Base-by-base conservation (phyloP, 2,329 filamentous ascomycete genomes). In the Metarhizium anisopliae region DNA sequence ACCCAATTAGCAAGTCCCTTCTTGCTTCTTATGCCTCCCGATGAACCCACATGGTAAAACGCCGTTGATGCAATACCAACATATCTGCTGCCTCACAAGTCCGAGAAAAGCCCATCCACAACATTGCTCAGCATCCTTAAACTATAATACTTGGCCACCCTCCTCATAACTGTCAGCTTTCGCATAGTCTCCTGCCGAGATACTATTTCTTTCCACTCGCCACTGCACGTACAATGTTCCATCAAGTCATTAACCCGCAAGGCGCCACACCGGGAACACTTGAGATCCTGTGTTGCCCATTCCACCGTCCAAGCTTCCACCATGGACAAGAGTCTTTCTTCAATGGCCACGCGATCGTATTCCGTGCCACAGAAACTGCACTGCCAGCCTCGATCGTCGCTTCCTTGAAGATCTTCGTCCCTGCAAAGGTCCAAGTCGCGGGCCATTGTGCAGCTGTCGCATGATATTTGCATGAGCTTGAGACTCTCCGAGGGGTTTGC, bases 201-300 rank as follows among this genome's bases (percentile, higher is more conserved):
- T 58, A 92, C 77, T 20, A 84, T 89, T 61, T 83, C 83, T 18
- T 78, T 80, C 94, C 94, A 99, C 57, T 82, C 81, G 3, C 94
- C 94, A 59, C 89, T 90, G 75, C 94, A 99, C 11, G 86, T 87
- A 72, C 95, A 99, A 71, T 97, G 92, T 70, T 96, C 93, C 85
- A 94, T 91, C 64, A 97, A 95, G 66, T 96, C 93, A 68, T 96
- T 97, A 45, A 89, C 79, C 66, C 90, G 77, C 43, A 96, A 71
- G 62, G 90, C 90, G 36, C 80, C 83, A 68, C 85, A 88, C 57
- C 80, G 78, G 35, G 66, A 68, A 62, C 94, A 99, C 72, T 90
- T 90, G 56, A 97, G 72, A 69, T 99, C 94, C 73, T 97, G 93
- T 38, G 86, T 89, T 59, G 84, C 80, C 92, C 95, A 99, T 63